Evolutionary conservation across 2,329 filamentous ascomycete genomes (phyloP).

Genomic region (Sclerotinia spermophila): DNA sequence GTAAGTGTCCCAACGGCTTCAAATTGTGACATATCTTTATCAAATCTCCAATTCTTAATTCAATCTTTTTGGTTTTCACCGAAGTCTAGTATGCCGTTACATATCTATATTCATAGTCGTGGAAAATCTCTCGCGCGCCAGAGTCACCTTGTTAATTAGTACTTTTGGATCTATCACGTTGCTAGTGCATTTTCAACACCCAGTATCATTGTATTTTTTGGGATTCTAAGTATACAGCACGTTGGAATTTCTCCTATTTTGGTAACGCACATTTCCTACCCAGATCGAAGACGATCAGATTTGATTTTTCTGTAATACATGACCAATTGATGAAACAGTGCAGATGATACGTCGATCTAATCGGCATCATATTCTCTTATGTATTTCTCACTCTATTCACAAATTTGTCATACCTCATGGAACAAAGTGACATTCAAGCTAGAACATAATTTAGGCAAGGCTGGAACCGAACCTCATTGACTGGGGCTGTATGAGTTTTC

Average conservation of each 20-base stretch:
- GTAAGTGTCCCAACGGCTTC: not conserved
- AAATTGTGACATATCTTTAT: not conserved
- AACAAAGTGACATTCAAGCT: not conserved
- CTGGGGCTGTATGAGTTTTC: not conserved
- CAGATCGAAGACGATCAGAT: not conserved
- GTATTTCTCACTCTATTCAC: not conserved
- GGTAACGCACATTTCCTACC: not conserved
- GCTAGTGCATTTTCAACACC: not conserved
- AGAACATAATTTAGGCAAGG: not conserved
- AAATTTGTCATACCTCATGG: not conserved
- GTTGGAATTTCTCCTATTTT: not conserved
- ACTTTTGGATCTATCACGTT: not conserved
- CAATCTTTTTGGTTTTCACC: not conserved
- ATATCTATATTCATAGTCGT: not conserved
- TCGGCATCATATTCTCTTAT: not conserved
- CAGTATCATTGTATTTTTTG: not conserved
- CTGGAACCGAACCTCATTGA: not conserved
- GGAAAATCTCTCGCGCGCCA: not conserved
- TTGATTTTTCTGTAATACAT: not conserved
- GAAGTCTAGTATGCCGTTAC: not conserved
- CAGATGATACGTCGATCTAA: conserved; percentile 3
- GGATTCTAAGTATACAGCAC: not conserved
- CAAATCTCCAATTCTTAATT: conserved; percentile 1
- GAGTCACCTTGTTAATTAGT: not conserved
- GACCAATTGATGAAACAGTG: not conserved